Conservation (phyloP, 495 filamentous ascomycete species). For the Aeminium ludgeri region DNA sequence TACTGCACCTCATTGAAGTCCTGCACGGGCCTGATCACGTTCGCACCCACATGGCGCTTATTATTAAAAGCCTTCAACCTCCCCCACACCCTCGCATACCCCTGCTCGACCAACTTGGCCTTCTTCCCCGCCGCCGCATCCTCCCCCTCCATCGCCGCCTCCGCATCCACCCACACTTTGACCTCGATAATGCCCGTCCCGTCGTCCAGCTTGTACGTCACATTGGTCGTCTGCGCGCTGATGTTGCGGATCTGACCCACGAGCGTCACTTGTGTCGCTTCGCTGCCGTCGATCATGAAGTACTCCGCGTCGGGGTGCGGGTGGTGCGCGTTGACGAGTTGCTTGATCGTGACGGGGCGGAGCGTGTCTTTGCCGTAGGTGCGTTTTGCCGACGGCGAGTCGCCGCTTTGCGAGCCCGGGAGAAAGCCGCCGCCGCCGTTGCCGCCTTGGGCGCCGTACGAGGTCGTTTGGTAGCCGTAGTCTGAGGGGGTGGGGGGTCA, state of each 20-base stretch:
- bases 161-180: slow-evolving; percentile 72
- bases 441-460: slow-evolving; percentile 43
- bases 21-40: slow-evolving; percentile 57
- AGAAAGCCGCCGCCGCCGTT: slow-evolving; percentile 53
- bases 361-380: slow-evolving; percentile 50
- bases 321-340: slow-evolving; percentile 65
- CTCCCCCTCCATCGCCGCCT: slow-evolving; percentile 9
- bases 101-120: slow-evolving; percentile 41
- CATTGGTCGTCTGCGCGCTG: slow-evolving; percentile 71
- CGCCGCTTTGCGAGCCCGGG: slow-evolving; percentile 33
- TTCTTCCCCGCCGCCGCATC: slow-evolving; percentile 22
- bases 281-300: slow-evolving; percentile 61
- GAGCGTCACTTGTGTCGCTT: slow-evolving; percentile 53
- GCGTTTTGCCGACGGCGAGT: slow-evolving; percentile 13
- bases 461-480: slow-evolving; percentile 34
- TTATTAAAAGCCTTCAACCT: slow-evolving; percentile 59
- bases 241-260: slow-evolving; percentile 82
- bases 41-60: slow-evolving; percentile 64
- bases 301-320: slow-evolving; percentile 49
- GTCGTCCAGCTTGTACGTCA: slow-evolving; percentile 85
- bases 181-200: slow-evolving; percentile 86
- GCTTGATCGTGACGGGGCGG: slow-evolving; percentile 86
- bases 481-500: slow-evolving; percentile 1
- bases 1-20: slow-evolving; percentile 85
- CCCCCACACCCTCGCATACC: slow-evolving; percentile 71